phyloP scores from a whole-genome alignment of 2,329 filamentous ascomycete genomes.

The Pestalotiopsis sp. region DNA sequence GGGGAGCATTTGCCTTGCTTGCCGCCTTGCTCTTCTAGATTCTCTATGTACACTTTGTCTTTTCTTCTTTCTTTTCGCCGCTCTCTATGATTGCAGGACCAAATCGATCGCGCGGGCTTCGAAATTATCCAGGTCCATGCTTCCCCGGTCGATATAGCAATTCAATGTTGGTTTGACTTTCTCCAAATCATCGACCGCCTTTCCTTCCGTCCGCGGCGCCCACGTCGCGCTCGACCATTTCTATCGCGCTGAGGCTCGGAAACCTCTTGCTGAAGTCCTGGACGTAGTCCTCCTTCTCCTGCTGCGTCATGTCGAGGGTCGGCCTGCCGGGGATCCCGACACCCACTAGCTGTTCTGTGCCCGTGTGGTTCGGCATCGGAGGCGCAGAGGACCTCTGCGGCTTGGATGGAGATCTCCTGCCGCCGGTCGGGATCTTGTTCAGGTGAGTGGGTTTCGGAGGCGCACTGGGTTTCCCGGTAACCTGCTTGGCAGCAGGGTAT shows the following conservation, averaged over 20 bases:
- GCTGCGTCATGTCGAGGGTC: constrained; percentile 53
- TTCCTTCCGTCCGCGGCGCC: constrained; percentile 34
- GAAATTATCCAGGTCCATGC: neutral
- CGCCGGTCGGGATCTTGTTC: constrained; percentile 52
- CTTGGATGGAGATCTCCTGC: constrained; percentile 46
- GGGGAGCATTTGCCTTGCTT: neutral
- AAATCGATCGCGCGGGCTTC: neutral
- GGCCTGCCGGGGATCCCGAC: constrained; percentile 49
- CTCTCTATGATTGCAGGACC: neutral
- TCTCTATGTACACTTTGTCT: constrained; percentile 7
- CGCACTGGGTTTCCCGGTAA: constrained; percentile 46
- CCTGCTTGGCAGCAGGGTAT: constrained; percentile 19
- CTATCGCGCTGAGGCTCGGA: constrained; percentile 79
- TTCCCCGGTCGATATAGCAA: too few relatives aligned
- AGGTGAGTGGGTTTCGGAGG: constrained; percentile 64
- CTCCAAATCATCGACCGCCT: constrained; percentile 13
- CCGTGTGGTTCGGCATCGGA: constrained; percentile 25
- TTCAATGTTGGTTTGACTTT: too few relatives aligned
- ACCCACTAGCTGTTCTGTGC: constrained; percentile 41
- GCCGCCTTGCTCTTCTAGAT: neutral
- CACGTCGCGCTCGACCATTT: constrained; percentile 78
- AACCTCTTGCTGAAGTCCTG: constrained; percentile 79
- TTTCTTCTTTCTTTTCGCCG: neutral
- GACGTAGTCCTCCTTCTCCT: constrained; percentile 66
- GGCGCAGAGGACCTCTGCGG: constrained; percentile 23